Percentiles rank a stretch among this genome's conserved stretches.
These are phyloP conservation scores for Leucoagaricus sp. DNA, from an alignment of 1,284 basidiomycete species.

Conservation along the genomic window DNA sequence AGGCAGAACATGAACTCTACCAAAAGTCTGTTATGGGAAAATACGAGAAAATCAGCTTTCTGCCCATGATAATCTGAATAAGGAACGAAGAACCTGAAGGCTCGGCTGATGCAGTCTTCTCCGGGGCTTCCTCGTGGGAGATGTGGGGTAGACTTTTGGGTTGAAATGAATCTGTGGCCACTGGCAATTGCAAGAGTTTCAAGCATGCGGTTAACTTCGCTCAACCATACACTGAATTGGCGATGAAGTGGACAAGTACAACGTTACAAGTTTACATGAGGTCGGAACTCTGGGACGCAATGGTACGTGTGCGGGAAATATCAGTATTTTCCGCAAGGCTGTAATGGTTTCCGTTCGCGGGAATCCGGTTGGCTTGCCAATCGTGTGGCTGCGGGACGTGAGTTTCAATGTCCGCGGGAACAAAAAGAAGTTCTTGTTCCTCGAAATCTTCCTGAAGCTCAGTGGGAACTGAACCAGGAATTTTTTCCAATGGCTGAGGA, in stretches of 20 bases:
- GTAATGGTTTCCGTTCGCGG: slow-evolving; percentile 31
- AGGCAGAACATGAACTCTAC: neutral
- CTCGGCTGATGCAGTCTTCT: neutral
- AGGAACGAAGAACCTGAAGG: neutral
- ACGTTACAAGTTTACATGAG: neutral
- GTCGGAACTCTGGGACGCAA: neutral
- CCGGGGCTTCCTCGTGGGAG: neutral
- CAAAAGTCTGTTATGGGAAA: neutral
- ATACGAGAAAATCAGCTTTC: slow-evolving; percentile 4
- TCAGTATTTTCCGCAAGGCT: slow-evolving; percentile 18
- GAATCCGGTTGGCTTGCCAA: slow-evolving; percentile 21
- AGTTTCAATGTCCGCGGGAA: slow-evolving; percentile 61
- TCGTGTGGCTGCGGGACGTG: neutral
- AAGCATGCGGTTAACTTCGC: too few species aligned
- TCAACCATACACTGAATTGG: neutral
- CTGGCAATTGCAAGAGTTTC: too few species aligned
- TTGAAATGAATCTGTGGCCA: too few species aligned
- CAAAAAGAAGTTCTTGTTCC: slow-evolving; percentile 66
- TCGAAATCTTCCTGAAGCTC: slow-evolving; percentile 60
- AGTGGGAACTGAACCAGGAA: slow-evolving; percentile 53
- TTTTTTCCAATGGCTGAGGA: slow-evolving; percentile 53
- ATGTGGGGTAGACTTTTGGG: neutral
- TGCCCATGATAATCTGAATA: neutral
- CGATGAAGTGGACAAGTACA: neutral
- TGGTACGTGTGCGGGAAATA: neutral